Percentiles rank a stretch among this genome's conserved stretches.
Conservation (phyloP, 208 protist genomes). For the Crithidia bombi region DNA sequence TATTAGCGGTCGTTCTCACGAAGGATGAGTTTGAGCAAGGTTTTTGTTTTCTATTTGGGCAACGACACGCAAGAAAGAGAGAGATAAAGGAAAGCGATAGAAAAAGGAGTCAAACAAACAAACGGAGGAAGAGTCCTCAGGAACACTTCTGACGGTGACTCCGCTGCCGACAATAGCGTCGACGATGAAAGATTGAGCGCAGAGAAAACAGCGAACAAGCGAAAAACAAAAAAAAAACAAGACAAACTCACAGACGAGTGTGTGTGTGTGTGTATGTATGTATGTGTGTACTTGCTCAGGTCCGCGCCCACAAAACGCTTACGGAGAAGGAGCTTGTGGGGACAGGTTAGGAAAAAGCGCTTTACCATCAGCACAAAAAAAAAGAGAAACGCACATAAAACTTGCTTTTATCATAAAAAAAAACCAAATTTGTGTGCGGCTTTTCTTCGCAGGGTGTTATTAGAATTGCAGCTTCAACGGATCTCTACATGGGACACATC, state of each 20-base stretch:
- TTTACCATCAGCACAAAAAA: too few relatives aligned
- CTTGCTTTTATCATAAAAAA: too few relatives aligned
- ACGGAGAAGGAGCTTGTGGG: not conserved
- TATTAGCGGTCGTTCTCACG: too few relatives aligned
- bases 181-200: not conserved
- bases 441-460: not conserved
- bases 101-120: not conserved
- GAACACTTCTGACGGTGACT: not conserved
- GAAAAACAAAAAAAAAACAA: slow-evolving; percentile 1
- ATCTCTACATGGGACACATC: slow-evolving; percentile 9
- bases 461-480: not conserved
- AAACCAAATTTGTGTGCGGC: too few relatives aligned
- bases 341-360: too few relatives aligned
- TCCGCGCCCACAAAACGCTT: too few relatives aligned
- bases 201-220: not conserved
- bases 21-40: too few relatives aligned
- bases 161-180: too few relatives aligned
- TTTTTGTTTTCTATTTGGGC: too few relatives aligned
- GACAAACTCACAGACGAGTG: not conserved
- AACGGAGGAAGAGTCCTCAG: not conserved
- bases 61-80: not conserved
- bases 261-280: not conserved
- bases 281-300: too few relatives aligned
- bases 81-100: not conserved
- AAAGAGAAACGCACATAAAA: too few relatives aligned